Conservation (phyloP, 805 yeast genomes). For the Blastobotrys chiropterorum region DNA sequence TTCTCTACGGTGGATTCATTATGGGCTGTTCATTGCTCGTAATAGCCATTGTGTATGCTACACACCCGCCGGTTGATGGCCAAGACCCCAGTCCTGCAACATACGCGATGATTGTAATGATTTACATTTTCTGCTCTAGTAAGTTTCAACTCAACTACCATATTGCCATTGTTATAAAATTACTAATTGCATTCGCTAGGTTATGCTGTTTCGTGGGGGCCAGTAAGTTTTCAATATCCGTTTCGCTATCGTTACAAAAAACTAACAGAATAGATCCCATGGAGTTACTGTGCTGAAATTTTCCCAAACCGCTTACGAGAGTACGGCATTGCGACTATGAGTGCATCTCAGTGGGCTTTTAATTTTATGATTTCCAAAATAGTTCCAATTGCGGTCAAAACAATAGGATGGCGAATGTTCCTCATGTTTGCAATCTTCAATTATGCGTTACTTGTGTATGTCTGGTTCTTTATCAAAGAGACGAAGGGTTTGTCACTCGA, state of each 20-base stretch:
- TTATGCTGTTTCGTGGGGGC: too few species aligned
- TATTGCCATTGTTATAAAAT: too few species aligned
- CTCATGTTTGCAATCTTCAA: slow-evolving; percentile 47
- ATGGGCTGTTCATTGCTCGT: slow-evolving; percentile 43
- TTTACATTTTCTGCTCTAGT: slow-evolving; percentile 52
- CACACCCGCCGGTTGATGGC: slow-evolving; percentile 18
- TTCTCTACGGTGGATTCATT: slow-evolving; percentile 14
- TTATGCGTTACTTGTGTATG: slow-evolving; percentile 34
- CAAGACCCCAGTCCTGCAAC: slow-evolving; percentile 4
- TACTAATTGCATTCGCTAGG: too few species aligned
- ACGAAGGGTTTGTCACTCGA: slow-evolving; percentile 74
- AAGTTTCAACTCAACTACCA: too few species aligned
- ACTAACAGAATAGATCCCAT: too few species aligned
- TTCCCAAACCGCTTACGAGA: slow-evolving; percentile 17
- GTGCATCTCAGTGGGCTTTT: slow-evolving; percentile 49
- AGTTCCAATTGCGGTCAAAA: slow-evolving; percentile 15
- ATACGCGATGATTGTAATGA: slow-evolving; percentile 51
- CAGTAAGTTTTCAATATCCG: too few species aligned
- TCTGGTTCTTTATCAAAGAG: slow-evolving; percentile 63
- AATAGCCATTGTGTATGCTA: slow-evolving; percentile 43
- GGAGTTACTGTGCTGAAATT: slow-evolving; percentile 19
- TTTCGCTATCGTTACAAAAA: too few species aligned
- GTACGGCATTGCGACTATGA: slow-evolving; percentile 65
- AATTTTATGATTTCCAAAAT: slow-evolving; percentile 43
- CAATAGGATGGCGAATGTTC: slow-evolving; percentile 15